A percentile compares a stretch with the other conserved stretches of the same genome.
Evolutionary conservation across 495 filamentous ascomycete species (phyloP).

Genomic region (Clavariopsis aquatica): DNA sequence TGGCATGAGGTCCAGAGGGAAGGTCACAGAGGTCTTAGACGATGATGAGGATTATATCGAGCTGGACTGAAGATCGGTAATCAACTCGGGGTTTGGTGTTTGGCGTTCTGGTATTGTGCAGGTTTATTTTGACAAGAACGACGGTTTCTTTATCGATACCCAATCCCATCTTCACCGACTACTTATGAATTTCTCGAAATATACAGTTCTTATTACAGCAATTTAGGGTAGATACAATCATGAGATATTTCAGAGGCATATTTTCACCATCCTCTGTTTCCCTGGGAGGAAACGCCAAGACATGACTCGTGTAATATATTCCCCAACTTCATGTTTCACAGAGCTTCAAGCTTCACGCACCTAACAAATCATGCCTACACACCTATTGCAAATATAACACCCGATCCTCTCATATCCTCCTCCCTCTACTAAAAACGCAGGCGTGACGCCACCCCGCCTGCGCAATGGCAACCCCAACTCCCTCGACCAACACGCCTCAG

Average conservation of each 20-base stretch:
- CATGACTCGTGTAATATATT: slow-evolving; percentile 9
- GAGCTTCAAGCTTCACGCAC: background rate
- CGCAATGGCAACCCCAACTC: slow-evolving; percentile 44
- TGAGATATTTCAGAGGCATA: background rate
- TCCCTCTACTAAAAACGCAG: background rate
- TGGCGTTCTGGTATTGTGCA: background rate
- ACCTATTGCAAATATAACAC: background rate
- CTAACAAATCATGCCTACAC: background rate
- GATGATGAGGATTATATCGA: slow-evolving; percentile 28
- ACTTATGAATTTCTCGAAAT: too few species aligned
- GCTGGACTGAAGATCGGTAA: slow-evolving; percentile 12
- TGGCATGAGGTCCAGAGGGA: slow-evolving; percentile 8
- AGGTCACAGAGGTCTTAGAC: slow-evolving; percentile 12
- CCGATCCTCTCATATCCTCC: background rate
- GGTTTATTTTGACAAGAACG: background rate
- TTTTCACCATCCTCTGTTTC: background rate
- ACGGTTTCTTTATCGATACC: background rate
- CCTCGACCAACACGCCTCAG: slow-evolving; percentile 34
- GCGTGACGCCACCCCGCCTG: background rate
- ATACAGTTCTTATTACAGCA: background rate
- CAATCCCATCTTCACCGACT: background rate
- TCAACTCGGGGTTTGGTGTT: background rate
- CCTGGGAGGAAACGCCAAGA: slow-evolving; percentile 7
- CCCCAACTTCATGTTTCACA: background rate
- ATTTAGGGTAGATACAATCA: background rate